A percentile compares a stretch with the other conserved stretches of the same genome.
Evolutionary conservation across 306 rosid genomes (phyloP).

Genomic region (Purshia tridentata): DNA sequence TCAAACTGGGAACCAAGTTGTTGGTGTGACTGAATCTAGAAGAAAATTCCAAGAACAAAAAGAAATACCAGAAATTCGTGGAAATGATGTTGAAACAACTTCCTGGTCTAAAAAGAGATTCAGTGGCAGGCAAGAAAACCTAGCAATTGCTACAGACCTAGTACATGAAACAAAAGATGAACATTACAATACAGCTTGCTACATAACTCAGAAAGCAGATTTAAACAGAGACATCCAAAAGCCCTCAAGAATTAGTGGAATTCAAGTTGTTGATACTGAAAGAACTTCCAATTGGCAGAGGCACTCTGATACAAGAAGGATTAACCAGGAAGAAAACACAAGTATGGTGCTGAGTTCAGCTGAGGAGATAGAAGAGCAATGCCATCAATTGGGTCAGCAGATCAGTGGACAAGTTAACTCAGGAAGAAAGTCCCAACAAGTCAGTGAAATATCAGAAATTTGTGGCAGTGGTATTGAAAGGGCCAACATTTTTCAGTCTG

Average conservation of each 20-base stretch:
- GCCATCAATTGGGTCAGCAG: constrained; percentile 37
- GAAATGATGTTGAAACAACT: constrained; percentile 33
- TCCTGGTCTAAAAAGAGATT: constrained; percentile 29
- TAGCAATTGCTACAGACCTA: constrained; percentile 35
- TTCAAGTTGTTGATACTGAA: constrained; percentile 42
- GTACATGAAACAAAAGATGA: constrained; percentile 37
- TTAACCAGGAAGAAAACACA: constrained; percentile 36
- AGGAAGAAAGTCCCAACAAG: constrained; percentile 45
- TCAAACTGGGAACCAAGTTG: constrained; percentile 39
- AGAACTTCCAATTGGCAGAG: constrained; percentile 34
- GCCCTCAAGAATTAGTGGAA: constrained; percentile 31
- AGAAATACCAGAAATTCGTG: constrained; percentile 35
- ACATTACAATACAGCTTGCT: constrained; percentile 26
- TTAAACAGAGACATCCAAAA: constrained; percentile 38
- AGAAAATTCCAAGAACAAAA: constrained; percentile 35
- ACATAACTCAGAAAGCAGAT: constrained; percentile 31
- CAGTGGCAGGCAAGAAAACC: constrained; percentile 39
- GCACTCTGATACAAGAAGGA: constrained; percentile 34
- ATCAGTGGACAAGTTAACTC: constrained; percentile 28
- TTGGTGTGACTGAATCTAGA: constrained; percentile 32
- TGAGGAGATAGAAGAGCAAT: constrained; percentile 43
- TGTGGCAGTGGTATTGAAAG: constrained; percentile 36
- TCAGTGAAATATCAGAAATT: constrained; percentile 45
- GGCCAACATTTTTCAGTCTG: constrained; percentile 36
- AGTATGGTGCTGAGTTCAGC: constrained; percentile 32